These are phyloP conservation scores for Cytospora schulzeri DNA, from an alignment of 2,329 filamentous ascomycete genomes.

Conservation along the genomic window DNA sequence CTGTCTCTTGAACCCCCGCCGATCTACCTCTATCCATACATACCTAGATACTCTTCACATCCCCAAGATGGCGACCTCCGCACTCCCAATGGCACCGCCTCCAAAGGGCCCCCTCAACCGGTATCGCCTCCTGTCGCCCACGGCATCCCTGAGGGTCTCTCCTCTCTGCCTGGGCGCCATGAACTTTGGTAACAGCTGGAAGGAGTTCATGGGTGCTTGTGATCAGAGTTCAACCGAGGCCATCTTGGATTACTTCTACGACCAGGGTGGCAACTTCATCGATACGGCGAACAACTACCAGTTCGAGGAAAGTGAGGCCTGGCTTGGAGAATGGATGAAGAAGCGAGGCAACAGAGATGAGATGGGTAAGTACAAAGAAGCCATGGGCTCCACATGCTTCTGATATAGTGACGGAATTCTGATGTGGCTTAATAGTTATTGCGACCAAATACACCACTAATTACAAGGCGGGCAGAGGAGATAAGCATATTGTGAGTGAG, in stretches of 20 bases:
- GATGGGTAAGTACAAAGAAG: constrained; percentile 49
- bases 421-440: constrained; percentile 45
- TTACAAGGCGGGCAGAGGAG: constrained; percentile 47
- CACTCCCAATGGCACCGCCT: constrained; percentile 45
- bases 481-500: constrained; percentile 40
- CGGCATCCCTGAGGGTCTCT: constrained; percentile 66
- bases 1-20: not conserved
- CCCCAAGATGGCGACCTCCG: constrained; percentile 33
- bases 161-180: constrained; percentile 65
- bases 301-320: constrained; percentile 58
- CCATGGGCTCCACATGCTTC: not conserved
- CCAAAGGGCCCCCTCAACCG: constrained; percentile 63
- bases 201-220: constrained; percentile 63
- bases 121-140: constrained; percentile 68
- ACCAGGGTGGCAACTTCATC: constrained; percentile 71
- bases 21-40: not conserved
- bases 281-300: constrained; percentile 74
- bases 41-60: too few relatives aligned
- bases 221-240: constrained; percentile 62
- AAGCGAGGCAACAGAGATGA: constrained; percentile 65
- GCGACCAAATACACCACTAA: constrained; percentile 70
- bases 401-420: not conserved
- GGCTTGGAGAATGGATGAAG: constrained; percentile 73
- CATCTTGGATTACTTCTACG: constrained; percentile 68
- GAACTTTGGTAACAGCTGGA: constrained; percentile 57